A percentile compares a stretch with the other conserved stretches of the same genome.
Conservation (phyloP, 108 stramenopile species). For the Hondaea fermentalgiana region DNA sequence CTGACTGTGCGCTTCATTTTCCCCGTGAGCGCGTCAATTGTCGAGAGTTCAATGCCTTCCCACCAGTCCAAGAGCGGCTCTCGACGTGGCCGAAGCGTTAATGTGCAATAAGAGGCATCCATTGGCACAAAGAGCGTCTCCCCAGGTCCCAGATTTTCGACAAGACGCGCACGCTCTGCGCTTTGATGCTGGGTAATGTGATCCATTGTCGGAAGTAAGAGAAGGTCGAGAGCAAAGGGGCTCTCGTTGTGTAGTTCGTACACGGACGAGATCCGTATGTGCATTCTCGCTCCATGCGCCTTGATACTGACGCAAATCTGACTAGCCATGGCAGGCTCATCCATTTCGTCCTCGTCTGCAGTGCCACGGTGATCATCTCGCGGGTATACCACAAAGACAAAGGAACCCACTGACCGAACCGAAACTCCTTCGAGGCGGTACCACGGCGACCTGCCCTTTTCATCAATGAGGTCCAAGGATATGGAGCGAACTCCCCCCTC, state of each 20-base stretch:
- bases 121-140: not conserved
- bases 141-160: not conserved
- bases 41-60: not conserved
- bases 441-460: not conserved
- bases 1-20: not conserved
- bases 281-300: not conserved
- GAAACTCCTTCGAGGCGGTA: not conserved
- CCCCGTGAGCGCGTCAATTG: not conserved
- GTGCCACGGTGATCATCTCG: not conserved
- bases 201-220: not conserved
- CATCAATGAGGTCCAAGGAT: not conserved
- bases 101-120: not conserved
- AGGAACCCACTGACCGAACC: not conserved
- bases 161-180: not conserved
- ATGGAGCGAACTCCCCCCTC: not conserved
- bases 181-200: not conserved
- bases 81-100: not conserved
- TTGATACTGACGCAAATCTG: not conserved
- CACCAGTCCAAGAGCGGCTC: not conserved
- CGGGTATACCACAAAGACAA: not conserved
- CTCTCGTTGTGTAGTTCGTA: not conserved
- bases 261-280: not conserved
- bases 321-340: not conserved
- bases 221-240: not conserved
- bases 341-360: not conserved